These are phyloP conservation scores for Cercospora sp. DNA, from an alignment of 2,329 filamentous ascomycete genomes.

Conservation along the genomic window DNA sequence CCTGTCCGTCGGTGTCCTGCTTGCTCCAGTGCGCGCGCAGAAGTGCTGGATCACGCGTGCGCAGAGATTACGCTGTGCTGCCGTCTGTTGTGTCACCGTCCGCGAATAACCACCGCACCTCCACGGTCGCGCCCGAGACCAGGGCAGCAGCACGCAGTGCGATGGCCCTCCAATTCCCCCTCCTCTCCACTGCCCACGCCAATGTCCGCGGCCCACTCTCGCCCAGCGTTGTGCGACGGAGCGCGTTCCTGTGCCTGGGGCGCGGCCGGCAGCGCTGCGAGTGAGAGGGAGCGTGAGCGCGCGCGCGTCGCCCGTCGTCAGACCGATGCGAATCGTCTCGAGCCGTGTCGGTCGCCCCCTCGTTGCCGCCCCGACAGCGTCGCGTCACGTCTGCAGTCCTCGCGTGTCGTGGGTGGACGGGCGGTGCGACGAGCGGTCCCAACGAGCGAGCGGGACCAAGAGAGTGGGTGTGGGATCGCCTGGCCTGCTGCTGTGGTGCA, in stretches of 20 bases:
- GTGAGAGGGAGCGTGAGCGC: background rate
- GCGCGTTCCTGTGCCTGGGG: background rate
- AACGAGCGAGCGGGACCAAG: slow-evolving; percentile 7
- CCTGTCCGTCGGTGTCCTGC: slow-evolving; percentile 12
- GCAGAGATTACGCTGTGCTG: slow-evolving; percentile 13
- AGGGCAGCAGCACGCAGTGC: background rate
- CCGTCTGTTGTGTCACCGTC: slow-evolving; percentile 10
- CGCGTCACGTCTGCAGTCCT: background rate
- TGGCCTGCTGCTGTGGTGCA: slow-evolving; percentile 10
- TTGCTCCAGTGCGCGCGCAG: slow-evolving; percentile 2
- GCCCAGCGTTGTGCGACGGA: background rate
- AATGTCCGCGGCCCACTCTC: slow-evolving; percentile 2
- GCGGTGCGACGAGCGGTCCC: slow-evolving; percentile 10
- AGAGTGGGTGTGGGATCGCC: slow-evolving; percentile 13
- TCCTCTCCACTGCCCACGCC: slow-evolving; percentile 3
- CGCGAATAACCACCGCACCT: slow-evolving; percentile 13
- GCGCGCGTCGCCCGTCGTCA: background rate
- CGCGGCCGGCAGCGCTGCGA: background rate
- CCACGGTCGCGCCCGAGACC: slow-evolving; percentile 13
- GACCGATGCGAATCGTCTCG: background rate
- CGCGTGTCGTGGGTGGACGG: slow-evolving; percentile 2
- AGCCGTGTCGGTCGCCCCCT: background rate
- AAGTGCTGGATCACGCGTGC: slow-evolving; percentile 14
- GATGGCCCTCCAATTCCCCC: background rate
- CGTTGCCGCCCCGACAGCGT: background rate